Base-by-base conservation (phyloP, 108 stramenopile genomes). In the Cylindrotheca closterium region DNA sequence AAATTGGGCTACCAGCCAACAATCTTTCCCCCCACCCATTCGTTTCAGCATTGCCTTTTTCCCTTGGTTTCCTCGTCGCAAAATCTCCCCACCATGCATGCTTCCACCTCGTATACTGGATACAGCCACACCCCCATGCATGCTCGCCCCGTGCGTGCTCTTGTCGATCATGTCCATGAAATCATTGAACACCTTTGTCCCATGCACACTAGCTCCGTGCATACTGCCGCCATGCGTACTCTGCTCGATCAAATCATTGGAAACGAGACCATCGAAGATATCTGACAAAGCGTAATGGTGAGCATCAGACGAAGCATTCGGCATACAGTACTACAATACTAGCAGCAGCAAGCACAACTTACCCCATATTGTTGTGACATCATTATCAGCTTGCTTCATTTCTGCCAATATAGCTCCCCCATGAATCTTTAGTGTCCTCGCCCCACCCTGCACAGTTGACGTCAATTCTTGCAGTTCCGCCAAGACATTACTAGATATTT, bases 1-100 rank as follows among this genome's bases (percentile, higher is more conserved):
- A 22, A 71, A 79, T 82, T 85, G 83, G 71, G 85, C 89, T 18
- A 81, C 69, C 30, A 87, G 66, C 89, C 89, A 91, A 25, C 83
- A 82, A 60, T 87, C 85, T 24, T 85, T 74, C 2, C 86, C 51
- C 1, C 42, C 50, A 3, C 58, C 62, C 17, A 65, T 34, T 30
- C 63, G 62, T 15, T 42, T 42, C 10, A 42, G 10, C 7, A 42
- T 42, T 15, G 10, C 37, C 37, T 15, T 42, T 42, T 15, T 42
- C 15, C 37, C 10, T 10, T 10, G 15, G 37, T 42, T 42, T 10
- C 7, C 37, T 42, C 37, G 7, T 42, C 37, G 37, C 7, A 42
- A 10, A 15, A 7, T 15, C 7, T 42, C 37, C 7, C 10, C 15
- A 42, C 37, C 37, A 42, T 67, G 65, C 21, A 67, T 50, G 47